Conservation (phyloP, 2,329 filamentous ascomycete genomes). For the Alternaria incomplexa region DNA sequence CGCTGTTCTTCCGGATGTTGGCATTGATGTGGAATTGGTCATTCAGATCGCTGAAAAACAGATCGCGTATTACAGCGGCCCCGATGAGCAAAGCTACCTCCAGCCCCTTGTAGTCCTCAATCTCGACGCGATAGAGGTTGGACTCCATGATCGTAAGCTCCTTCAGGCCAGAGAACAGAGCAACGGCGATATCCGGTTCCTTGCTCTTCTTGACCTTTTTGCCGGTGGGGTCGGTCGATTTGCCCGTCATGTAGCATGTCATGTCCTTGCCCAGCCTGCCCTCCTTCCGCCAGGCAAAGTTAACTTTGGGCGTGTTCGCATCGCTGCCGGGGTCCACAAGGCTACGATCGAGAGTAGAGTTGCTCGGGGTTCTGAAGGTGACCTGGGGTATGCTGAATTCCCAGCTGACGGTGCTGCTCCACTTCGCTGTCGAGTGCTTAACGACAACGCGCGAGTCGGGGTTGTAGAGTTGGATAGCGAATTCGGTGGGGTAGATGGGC, state of each 20-base stretch:
- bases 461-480: conserved; percentile 90
- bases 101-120: conserved; percentile 92
- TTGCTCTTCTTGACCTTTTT: conserved; percentile 73
- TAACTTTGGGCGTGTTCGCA: conserved; percentile 69
- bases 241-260: conserved; percentile 85
- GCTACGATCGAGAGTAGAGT: conserved; percentile 77
- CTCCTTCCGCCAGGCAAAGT: conserved; percentile 90
- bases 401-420: conserved; percentile 82
- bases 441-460: conserved; percentile 83
- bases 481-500: conserved; percentile 76
- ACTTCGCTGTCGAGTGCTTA: conserved; percentile 73
- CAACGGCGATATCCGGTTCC: conserved; percentile 95
- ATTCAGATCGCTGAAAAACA: conserved; percentile 68
- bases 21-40: conserved; percentile 78
- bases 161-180: conserved; percentile 73
- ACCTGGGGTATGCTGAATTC: conserved; percentile 91
- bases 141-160: conserved; percentile 92
- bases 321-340: conserved; percentile 64
- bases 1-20: conserved; percentile 47
- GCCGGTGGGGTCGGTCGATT: conserved; percentile 67
- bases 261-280: conserved; percentile 85
- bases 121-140: conserved; percentile 85
- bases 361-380: conserved; percentile 80
- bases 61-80: conserved; percentile 66
- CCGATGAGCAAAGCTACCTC: conserved; percentile 77